Evolutionary conservation across 2,329 filamentous ascomycete species (phyloP).

Genomic region (Cladophialophora exuberans): DNA sequence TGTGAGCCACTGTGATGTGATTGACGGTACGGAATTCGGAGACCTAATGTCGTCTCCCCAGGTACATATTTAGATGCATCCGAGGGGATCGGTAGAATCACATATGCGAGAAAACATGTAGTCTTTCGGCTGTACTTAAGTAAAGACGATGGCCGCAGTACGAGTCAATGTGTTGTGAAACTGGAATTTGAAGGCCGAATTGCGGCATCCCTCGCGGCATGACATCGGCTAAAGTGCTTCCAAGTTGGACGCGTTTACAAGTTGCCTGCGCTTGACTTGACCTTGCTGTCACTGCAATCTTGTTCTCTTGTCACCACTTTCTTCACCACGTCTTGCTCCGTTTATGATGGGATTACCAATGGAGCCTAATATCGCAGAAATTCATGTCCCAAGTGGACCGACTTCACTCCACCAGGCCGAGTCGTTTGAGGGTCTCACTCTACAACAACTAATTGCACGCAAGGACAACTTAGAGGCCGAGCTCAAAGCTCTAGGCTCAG

Average conservation of each 20-base stretch:
- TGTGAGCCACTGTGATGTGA: conserved; percentile 10
- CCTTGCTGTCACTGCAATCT: background rate
- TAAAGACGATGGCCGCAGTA: no score
- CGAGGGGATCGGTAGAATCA: no score
- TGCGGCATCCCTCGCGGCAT: background rate
- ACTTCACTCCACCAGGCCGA: conserved; percentile 60
- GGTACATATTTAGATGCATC: no score
- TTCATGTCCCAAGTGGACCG: conserved; percentile 77
- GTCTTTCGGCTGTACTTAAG: no score
- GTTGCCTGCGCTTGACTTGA: conserved; percentile 6
- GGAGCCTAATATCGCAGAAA: conserved; percentile 55
- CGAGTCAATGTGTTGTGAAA: no score
- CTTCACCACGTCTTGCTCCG: background rate
- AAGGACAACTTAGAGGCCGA: conserved; percentile 87
- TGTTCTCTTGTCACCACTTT: background rate
- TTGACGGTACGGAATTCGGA: no score
- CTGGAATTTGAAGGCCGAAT: no score
- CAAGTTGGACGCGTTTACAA: conserved; percentile 3
- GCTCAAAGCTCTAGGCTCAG: conserved; percentile 78
- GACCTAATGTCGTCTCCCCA: no score
- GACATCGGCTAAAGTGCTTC: conserved; percentile 1
- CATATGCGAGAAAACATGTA: no score
- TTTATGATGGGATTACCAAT: conserved; percentile 57
- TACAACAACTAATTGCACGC: conserved; percentile 78
- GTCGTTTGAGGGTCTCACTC: conserved; percentile 68